phyloP scores from a whole-genome alignment of 2,329 filamentous ascomycete species.

The Biscogniauxia sp. region DNA sequence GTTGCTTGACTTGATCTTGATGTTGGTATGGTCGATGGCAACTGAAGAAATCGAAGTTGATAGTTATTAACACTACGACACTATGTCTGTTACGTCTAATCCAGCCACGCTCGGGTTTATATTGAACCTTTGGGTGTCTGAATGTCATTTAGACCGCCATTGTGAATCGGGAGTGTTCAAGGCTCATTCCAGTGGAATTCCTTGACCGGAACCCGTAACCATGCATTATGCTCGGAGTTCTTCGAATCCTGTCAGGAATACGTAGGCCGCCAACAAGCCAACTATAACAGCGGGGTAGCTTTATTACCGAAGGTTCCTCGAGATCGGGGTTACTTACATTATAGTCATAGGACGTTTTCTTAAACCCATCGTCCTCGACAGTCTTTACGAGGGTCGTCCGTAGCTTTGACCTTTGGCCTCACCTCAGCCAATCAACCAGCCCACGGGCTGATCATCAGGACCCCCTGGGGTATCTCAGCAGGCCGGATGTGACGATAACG shows the following conservation, averaged over 20 bases:
- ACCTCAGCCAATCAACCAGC: slow-evolving; percentile 23
- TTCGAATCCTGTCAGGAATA: background rate
- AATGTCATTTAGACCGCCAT: background rate
- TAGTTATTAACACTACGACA: background rate
- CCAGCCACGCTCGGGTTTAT: background rate
- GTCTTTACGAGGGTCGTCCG: background rate
- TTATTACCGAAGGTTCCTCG: background rate
- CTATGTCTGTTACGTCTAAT: background rate
- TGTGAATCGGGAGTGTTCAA: background rate
- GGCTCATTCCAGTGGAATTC: background rate
- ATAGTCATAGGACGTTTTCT: background rate
- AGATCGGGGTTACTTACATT: background rate
- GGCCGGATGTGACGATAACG: slow-evolving; percentile 1
- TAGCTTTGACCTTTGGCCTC: background rate
- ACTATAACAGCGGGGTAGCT: background rate
- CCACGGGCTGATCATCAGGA: slow-evolving; percentile 16
- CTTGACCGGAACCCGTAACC: background rate
- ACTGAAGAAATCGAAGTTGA: background rate
- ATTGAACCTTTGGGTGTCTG: background rate
- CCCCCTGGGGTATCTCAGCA: slow-evolving; percentile 1
- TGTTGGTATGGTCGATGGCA: background rate
- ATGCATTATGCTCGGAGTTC: too few species aligned
- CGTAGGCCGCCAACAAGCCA: background rate
- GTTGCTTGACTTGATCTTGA: background rate
- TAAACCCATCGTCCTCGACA: background rate